phyloP scores from a whole-genome alignment of 2,329 filamentous ascomycete species.

The Cercospora zeina region DNA sequence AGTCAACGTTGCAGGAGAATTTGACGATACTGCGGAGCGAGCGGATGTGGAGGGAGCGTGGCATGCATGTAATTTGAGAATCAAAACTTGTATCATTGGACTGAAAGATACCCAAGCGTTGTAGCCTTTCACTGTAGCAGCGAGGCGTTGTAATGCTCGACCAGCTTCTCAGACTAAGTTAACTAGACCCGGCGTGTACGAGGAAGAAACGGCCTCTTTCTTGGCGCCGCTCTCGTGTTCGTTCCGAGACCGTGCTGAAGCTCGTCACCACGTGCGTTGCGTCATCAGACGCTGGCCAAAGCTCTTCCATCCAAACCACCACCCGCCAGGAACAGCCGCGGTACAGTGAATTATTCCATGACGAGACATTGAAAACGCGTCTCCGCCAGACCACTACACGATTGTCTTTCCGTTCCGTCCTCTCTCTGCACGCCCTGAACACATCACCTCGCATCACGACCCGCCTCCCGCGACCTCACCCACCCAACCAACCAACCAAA shows the following conservation, averaged over 20 bases:
- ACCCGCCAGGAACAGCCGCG: background rate
- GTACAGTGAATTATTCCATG: background rate
- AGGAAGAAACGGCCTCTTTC: background rate
- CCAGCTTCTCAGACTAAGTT: background rate
- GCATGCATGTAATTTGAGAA: background rate
- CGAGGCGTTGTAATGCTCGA: background rate
- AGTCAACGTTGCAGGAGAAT: background rate
- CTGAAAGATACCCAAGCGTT: conserved; percentile 4
- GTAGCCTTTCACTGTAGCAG: background rate
- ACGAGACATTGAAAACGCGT: background rate
- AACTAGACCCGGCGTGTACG: background rate
- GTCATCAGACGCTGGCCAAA: conserved; percentile 10
- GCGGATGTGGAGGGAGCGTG: background rate
- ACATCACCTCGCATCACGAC: background rate
- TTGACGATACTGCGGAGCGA: background rate
- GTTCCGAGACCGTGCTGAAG: background rate
- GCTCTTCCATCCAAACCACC: background rate
- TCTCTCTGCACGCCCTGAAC: background rate
- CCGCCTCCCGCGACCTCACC: no score
- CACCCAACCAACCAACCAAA: no score
- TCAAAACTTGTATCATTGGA: conserved; percentile 4
- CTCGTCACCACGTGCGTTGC: conserved; percentile 11
- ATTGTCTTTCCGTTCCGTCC: no score
- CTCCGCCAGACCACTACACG: background rate
- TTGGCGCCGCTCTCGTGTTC: conserved; percentile 3